Evolutionary conservation across 2,329 filamentous ascomycete species (phyloP), one percentile per base, ranked within the genome.

Genomic region (Fusarium redolens): DNA sequence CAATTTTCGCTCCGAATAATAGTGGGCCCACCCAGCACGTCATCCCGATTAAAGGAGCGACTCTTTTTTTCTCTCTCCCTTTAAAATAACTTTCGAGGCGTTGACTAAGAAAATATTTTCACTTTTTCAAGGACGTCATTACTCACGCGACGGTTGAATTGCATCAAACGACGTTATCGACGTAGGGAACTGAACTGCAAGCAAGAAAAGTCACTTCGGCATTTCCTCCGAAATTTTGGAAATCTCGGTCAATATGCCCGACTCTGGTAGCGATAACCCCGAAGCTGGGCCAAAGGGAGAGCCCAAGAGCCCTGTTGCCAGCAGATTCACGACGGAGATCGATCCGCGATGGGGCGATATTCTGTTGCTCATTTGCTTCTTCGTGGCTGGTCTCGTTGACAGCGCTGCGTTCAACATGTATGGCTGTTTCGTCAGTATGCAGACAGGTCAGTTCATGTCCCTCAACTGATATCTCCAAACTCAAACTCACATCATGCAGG

Each of bases 351-450:
- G 76, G 76, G 70, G 66, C n/a, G 76, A 78, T 28, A 9, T 76
- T 5, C 33, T 78, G 22, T 54, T 78, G 0, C 64, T 78, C 9
- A 40, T 74, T 13, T 78, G 76, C n/a, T 78, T 78, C 64, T 67
- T 78, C 17, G 40, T 78, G 12, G 76, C 76, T 7, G 76, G 76
- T 22, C 68, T 78, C 3, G 76, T 78, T 9, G 76, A 78, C 38
- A 78, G 76, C 41, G 76, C 76, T 10, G 76, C 76, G 3, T 78
- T 78, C 31, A 78, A 76, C 64, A 73, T 78, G 76, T 78, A 78
- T 10, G 76, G 76, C 3, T 78, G 76, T 57, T 78, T 78, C 67
- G 76, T 78, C 51, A 78, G 76, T 71, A 78, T 78, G 76, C 76
- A 78, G 14, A 78, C 76, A 56, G 76, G 76, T 78, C 18, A 59